Evolutionary conservation across 257 asterid genomes (phyloP), one percentile per base, ranked within the genome.

Genomic region (Misopates orontium): DNA sequence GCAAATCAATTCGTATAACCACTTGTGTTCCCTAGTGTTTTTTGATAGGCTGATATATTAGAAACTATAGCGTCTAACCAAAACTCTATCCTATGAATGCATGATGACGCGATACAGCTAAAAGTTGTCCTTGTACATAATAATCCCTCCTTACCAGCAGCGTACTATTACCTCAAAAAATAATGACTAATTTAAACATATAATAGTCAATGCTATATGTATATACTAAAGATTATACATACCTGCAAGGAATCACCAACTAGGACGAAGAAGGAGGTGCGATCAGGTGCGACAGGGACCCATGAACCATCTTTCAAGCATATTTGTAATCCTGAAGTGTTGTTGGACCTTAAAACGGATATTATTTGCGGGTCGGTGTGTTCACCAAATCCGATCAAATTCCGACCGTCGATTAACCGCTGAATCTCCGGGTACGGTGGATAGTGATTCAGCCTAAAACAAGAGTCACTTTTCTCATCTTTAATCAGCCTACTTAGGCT

Each of bases 161-260:
- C n/a, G n/a, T 28, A 28, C 36, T 28, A 2, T 28, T 28, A 28
- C 7, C 36, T 28, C 36, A 7, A 28, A 2, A 28, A 28, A 28
- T 28, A 28, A 28, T 28, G 36, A 3, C 36, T 28, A 7, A 28
- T 28, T 3, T 28, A 28, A 2, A 28, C 36, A 28, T 28, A 2
- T 28, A 3, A 28, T 36, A 36, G 42, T 36, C 42, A 4, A 36
- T 36, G 8, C 1, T 36, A 4, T 28, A n/a, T 28, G 3, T 3
- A 4, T 3, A 4, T 36, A 36, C 4, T 36, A 9, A 28, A 36
- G 42, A 1, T 36, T 36, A 8, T 36, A 36, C 17, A 21, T 62
- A 77, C 86, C 80, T 77, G 89, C 17, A 80, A 53, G 12, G 80
- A 74, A 40, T 86, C 90, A 18, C 84, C 87, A 14, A 79, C 89